Percentiles rank a stretch among this genome's conserved stretches.
These are phyloP conservation scores for Misopates orontium DNA, from an alignment of 257 asterid species.

Conservation along the genomic window DNA sequence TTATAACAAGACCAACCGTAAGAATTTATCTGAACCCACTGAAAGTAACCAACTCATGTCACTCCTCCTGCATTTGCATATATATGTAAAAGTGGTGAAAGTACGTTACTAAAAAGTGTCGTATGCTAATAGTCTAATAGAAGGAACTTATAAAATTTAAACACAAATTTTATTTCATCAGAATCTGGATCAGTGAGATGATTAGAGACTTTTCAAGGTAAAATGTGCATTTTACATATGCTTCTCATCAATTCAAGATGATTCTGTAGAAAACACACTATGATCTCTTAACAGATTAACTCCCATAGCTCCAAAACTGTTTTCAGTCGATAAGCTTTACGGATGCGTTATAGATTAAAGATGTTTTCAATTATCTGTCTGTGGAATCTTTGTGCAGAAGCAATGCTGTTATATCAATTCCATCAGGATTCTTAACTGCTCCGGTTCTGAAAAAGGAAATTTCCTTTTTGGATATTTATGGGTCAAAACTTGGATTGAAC, in stretches of 20 bases:
- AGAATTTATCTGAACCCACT: constrained; percentile 77
- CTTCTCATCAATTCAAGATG: too few species aligned
- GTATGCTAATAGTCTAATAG: neutral
- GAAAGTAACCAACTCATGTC: constrained; percentile 79
- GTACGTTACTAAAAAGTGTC: neutral
- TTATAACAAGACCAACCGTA: neutral
- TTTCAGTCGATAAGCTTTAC: too few species aligned
- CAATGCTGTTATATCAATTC: constrained; percentile 68
- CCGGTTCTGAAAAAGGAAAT: too few species aligned
- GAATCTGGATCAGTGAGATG: constrained; percentile 95
- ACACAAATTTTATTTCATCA: constrained; percentile 61
- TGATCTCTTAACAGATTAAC: too few species aligned
- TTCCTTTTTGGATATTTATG: too few species aligned
- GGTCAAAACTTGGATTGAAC: too few species aligned
- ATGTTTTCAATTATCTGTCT: constrained; percentile 43
- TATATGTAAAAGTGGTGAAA: constrained; percentile 39
- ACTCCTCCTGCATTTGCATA: constrained; percentile 84
- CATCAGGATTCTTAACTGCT: constrained; percentile 61
- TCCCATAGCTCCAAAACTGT: too few species aligned
- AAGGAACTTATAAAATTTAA: constrained; percentile 2
- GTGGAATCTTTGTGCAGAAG: constrained; percentile 60
- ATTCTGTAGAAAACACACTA: too few species aligned
- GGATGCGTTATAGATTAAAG: too few species aligned
- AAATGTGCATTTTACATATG: too few species aligned
- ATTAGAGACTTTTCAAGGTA: too few species aligned